Conservation (phyloP, 2,329 filamentous ascomycete genomes). For the Alternaria brassicae region DNA sequence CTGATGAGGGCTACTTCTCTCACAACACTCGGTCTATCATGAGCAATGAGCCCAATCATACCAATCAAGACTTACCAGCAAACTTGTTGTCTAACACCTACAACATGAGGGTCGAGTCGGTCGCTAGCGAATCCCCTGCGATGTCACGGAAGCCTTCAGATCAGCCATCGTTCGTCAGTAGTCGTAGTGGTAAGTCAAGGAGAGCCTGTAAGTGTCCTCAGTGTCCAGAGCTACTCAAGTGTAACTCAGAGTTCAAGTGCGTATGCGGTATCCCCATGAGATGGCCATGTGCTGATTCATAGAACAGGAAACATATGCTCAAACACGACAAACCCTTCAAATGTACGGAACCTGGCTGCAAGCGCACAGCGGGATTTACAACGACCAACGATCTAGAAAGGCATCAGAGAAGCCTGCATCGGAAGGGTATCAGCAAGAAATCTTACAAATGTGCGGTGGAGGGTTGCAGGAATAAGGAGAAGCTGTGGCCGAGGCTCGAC, state of each 20-base stretch:
- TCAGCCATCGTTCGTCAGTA: slow-evolving; percentile 35
- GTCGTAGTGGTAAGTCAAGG: slow-evolving; percentile 26
- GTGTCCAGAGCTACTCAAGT: slow-evolving; percentile 40
- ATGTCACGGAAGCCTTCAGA: slow-evolving; percentile 29
- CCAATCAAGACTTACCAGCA: slow-evolving; percentile 31
- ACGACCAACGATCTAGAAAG: slow-evolving; percentile 83
- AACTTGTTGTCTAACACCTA: slow-evolving; percentile 23
- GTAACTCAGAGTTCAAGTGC: slow-evolving; percentile 49
- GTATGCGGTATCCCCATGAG: slow-evolving; percentile 15
- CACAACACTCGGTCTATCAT: slow-evolving; percentile 38
- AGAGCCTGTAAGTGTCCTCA: slow-evolving; percentile 27
- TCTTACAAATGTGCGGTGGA: slow-evolving; percentile 66
- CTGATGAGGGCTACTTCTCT: slow-evolving; percentile 48
- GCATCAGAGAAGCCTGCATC: slow-evolving; percentile 77
- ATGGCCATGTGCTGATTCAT: slow-evolving; percentile 16
- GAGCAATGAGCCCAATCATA: slow-evolving; percentile 36
- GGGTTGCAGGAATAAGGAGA: slow-evolving; percentile 66
- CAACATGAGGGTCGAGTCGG: slow-evolving; percentile 27
- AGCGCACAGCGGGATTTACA: slow-evolving; percentile 71
- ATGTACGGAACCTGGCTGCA: slow-evolving; percentile 67
- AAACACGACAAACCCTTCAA: slow-evolving; percentile 72
- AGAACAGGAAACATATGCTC: slow-evolving; percentile 74
- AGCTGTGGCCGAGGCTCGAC: slow-evolving; percentile 81
- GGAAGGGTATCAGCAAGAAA: slow-evolving; percentile 50
- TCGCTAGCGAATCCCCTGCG: slow-evolving; percentile 22